Conservation (phyloP, 305 asterid genomes). For the Solanum chacoense region DNA sequence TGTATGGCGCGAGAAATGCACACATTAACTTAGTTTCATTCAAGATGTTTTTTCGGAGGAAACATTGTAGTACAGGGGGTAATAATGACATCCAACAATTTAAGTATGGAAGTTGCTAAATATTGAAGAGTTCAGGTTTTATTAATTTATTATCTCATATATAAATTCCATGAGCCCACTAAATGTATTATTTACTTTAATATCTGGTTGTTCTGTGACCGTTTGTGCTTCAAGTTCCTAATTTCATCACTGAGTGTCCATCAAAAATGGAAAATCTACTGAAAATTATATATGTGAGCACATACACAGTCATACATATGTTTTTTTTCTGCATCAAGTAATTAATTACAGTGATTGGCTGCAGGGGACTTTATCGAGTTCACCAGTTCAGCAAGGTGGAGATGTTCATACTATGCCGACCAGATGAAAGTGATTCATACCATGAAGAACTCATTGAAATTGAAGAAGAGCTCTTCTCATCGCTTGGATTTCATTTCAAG, state of each 20-base stretch:
- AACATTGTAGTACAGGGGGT: not conserved
- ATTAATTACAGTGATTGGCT: slow-evolving; percentile 9
- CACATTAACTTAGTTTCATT: not conserved
- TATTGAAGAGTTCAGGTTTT: not conserved
- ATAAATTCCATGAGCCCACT: not conserved
- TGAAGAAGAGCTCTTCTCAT: slow-evolving; percentile 75
- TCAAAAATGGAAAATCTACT: not conserved
- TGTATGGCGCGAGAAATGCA: not conserved
- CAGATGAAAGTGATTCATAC: slow-evolving; percentile 71
- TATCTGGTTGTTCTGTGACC: not conserved
- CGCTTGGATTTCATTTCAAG: slow-evolving; percentile 89
- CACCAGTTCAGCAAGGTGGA: slow-evolving; percentile 99
- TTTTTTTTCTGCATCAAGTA: slow-evolving; percentile 3
- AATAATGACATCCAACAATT: not conserved
- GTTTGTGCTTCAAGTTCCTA: not conserved
- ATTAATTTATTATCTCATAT: not conserved
- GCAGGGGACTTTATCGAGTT: slow-evolving; percentile 94
- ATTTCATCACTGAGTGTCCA: not conserved
- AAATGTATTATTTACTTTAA: not conserved
- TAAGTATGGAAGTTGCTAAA: not conserved
- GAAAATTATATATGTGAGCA: not conserved
- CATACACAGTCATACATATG: not conserved
- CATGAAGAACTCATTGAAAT: slow-evolving; percentile 67
- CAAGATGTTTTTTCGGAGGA: not conserved
- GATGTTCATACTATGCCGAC: slow-evolving; percentile 85